Evolutionary conservation across 768 basidiomycete genomes (phyloP).

Genomic region (Boletus rubropictus): DNA sequence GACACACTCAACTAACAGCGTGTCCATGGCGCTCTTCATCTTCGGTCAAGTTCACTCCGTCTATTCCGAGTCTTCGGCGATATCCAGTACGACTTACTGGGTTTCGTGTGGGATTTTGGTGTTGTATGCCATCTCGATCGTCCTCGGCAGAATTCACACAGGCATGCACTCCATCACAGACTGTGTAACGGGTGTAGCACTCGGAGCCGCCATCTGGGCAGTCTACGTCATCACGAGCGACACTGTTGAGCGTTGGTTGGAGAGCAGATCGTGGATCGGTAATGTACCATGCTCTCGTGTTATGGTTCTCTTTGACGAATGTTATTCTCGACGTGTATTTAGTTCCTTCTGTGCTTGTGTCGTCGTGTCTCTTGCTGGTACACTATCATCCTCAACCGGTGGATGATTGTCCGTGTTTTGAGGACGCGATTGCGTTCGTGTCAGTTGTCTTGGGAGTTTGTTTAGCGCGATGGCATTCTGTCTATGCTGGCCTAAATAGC

Average conservation of each 20-base stretch:
- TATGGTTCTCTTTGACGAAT: slow-evolving; percentile 11
- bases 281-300: slow-evolving; percentile 15
- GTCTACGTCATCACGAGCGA: slow-evolving; percentile 33
- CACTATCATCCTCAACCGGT: slow-evolving; percentile 91
- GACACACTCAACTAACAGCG: slow-evolving; percentile 87
- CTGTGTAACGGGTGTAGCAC: slow-evolving; percentile 52
- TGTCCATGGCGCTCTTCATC: slow-evolving; percentile 84
- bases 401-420: slow-evolving; percentile 97
- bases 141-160: slow-evolving; percentile 76
- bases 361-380: slow-evolving; percentile 66
- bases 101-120: slow-evolving; percentile 40
- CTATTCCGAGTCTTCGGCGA: slow-evolving; percentile 30
- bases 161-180: slow-evolving; percentile 88
- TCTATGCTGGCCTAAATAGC: slow-evolving; percentile 37
- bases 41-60: slow-evolving; percentile 54
- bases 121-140: slow-evolving; percentile 64
- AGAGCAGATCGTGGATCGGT: slow-evolving; percentile 34
- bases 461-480: slow-evolving; percentile 60
- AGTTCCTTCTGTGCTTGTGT: slow-evolving; percentile 58
- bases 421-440: slow-evolving; percentile 92
- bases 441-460: slow-evolving; percentile 75
- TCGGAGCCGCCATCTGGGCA: slow-evolving; percentile 66
- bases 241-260: slow-evolving; percentile 40
- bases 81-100: slow-evolving; percentile 44
- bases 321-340: neutral